These are phyloP conservation scores for Oryza coarctata DNA, from an alignment of 176 grass and related monocot species.

Conservation along the genomic window DNA sequence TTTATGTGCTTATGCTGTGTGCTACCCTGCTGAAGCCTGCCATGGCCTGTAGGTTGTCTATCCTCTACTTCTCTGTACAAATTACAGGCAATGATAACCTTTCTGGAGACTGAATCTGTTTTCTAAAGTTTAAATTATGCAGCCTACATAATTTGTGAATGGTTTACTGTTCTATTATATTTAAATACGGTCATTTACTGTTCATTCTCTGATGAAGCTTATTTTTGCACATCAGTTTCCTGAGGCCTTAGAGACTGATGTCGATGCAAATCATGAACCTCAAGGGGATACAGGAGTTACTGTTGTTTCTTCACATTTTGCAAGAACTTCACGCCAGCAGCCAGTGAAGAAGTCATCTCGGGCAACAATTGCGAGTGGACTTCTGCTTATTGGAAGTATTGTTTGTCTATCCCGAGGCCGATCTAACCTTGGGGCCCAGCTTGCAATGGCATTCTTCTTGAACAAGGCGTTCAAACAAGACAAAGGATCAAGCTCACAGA, in stretches of 20 bases:
- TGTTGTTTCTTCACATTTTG: conserved; percentile 14
- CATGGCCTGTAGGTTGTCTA: neutral
- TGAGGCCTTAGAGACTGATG: conserved; percentile 8
- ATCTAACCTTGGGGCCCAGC: conserved; percentile 64
- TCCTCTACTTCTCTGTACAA: neutral
- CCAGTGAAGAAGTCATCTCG: conserved; percentile 35
- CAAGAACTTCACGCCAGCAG: conserved; percentile 36
- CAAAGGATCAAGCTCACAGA: conserved; percentile 20
- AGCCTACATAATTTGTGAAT: neutral
- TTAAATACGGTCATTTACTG: neutral
- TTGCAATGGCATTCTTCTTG: conserved; percentile 77
- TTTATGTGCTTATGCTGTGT: neutral
- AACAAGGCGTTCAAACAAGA: conserved; percentile 64
- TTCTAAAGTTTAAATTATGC: neutral
- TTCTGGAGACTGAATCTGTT: conserved; percentile 3
- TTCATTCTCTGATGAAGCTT: conserved; percentile 22
- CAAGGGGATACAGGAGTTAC: conserved; percentile 15
- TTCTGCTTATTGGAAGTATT: conserved; percentile 69
- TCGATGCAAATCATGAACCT: conserved; percentile 1
- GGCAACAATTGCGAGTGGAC: conserved; percentile 66
- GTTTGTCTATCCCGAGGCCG: conserved; percentile 74
- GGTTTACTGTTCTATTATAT: neutral
- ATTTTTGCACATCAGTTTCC: conserved; percentile 32
- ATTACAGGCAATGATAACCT: neutral
- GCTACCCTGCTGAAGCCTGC: conserved; percentile 2